phyloP scores from a whole-genome alignment of 768 basidiomycete species.

The Dioszegia aurantiaca region DNA sequence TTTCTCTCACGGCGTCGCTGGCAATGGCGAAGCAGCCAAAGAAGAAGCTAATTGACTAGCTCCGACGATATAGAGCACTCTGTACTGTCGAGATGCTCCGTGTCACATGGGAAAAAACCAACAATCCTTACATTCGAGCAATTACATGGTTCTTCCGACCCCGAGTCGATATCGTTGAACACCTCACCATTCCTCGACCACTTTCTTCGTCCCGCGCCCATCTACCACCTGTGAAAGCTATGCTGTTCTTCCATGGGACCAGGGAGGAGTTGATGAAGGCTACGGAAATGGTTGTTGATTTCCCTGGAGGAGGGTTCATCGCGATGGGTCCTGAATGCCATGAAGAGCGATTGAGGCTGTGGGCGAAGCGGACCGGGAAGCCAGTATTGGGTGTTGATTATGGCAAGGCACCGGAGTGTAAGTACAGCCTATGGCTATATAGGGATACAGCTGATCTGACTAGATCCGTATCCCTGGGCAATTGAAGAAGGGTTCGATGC shows the following conservation, averaged over 20 bases:
- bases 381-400: conserved; percentile 86
- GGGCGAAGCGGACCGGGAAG: conserved; percentile 75
- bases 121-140: conserved; percentile 83
- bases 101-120: conserved; percentile 93
- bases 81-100: conserved; percentile 96
- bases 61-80: conserved; percentile 84
- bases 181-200: conserved; percentile 80
- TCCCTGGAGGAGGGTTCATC: conserved; percentile 95
- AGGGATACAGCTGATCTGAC: conserved; percentile 16
- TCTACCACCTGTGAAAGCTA: conserved; percentile 74
- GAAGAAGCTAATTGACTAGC: conserved; percentile 55
- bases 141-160: conserved; percentile 61
- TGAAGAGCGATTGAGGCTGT: conserved; percentile 82
- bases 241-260: conserved; percentile 75
- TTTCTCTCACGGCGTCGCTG: no score
- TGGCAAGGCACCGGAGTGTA: conserved; percentile 95
- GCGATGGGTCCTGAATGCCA: conserved; percentile 96
- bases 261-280: conserved; percentile 63
- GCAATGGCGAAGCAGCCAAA: no score
- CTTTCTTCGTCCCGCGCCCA: conserved; percentile 63
- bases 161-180: conserved; percentile 63
- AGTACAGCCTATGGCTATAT: conserved; percentile 35
- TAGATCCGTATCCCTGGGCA: conserved; percentile 95
- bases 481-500: conserved; percentile 92
- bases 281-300: conserved; percentile 82